These are phyloP conservation scores for Fraxinus velutina DNA, from an alignment of 305 asterid genomes.

Conservation along the genomic window DNA sequence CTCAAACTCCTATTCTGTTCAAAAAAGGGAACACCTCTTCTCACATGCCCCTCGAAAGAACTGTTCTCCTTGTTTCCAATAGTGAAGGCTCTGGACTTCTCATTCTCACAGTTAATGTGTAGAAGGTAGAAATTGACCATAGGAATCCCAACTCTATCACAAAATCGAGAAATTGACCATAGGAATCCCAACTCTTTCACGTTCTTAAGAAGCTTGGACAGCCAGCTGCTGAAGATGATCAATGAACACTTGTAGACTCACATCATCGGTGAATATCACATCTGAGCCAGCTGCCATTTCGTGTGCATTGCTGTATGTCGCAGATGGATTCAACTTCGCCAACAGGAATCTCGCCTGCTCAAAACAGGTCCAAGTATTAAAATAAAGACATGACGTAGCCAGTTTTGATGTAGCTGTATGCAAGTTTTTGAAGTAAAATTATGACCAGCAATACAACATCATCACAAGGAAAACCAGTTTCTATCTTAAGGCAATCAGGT, in stretches of 20 bases:
- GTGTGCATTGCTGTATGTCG: conserved; percentile 77
- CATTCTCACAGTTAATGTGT: not conserved
- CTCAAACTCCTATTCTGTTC: not conserved
- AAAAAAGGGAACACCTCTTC: not conserved
- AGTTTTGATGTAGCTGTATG: not conserved
- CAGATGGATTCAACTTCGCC: conserved; percentile 98
- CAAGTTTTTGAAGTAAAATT: not conserved
- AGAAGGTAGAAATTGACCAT: not conserved
- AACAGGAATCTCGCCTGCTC: conserved; percentile 86
- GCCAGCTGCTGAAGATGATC: conserved; percentile 98
- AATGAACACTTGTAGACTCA: conserved; percentile 81
- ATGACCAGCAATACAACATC: not conserved
- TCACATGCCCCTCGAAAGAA: not conserved
- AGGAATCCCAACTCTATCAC: not conserved
- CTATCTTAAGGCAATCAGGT: not conserved
- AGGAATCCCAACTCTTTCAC: not conserved
- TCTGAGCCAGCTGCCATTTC: conserved; percentile 78
- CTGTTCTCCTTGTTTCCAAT: not conserved
- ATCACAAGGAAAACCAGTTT: not conserved
- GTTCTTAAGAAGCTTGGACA: conserved; percentile 74
- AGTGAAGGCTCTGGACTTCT: not conserved
- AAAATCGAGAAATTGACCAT: not conserved
- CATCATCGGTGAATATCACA: conserved; percentile 91
- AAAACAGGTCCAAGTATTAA: conserved; percentile 9
- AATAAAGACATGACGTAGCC: not conserved